Evolutionary conservation across 2,329 filamentous ascomycete genomes (phyloP).

Genomic region (Pestalotiopsis sp.): DNA sequence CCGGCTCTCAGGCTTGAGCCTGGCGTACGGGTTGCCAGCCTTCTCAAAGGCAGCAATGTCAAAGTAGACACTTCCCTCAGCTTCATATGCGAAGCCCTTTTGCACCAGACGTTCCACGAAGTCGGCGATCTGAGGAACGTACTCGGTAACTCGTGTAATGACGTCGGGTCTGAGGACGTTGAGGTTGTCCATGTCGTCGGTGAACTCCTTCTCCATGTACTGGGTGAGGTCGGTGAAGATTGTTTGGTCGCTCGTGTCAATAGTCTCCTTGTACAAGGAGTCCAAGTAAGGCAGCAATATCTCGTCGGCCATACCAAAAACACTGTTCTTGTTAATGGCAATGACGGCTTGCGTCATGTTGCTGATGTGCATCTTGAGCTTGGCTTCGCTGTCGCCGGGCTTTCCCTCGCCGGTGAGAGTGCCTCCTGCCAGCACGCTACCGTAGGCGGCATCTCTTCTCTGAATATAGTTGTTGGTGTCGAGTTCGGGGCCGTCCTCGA

Average conservation of each 20-base stretch:
- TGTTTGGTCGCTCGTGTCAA: slow-evolving; percentile 62
- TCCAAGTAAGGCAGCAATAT: slow-evolving; percentile 85
- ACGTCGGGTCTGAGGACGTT: slow-evolving; percentile 84
- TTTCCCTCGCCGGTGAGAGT: slow-evolving; percentile 58
- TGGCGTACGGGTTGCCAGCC: slow-evolving; percentile 81
- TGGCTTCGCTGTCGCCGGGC: slow-evolving; percentile 78
- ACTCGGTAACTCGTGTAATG: slow-evolving; percentile 89
- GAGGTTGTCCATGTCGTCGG: slow-evolving; percentile 81
- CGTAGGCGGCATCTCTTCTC: slow-evolving; percentile 54
- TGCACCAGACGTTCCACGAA: slow-evolving; percentile 83
- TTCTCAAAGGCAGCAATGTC: slow-evolving; percentile 86
- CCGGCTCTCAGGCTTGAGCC: slow-evolving; percentile 81
- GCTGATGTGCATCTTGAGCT: slow-evolving; percentile 86
- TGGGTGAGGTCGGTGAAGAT: slow-evolving; percentile 88
- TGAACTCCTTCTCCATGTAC: slow-evolving; percentile 85
- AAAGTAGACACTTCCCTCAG: slow-evolving; percentile 90
- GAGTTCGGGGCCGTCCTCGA: slow-evolving; percentile 42
- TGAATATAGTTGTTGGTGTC: slow-evolving; percentile 52
- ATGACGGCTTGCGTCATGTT: slow-evolving; percentile 55
- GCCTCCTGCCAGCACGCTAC: slow-evolving; percentile 55
- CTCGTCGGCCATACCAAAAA: slow-evolving; percentile 60
- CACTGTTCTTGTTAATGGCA: slow-evolving; percentile 48
- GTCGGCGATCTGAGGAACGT: slow-evolving; percentile 80
- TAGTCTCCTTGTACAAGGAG: slow-evolving; percentile 61
- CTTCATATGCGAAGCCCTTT: slow-evolving; percentile 83